Evolutionary conservation across 345 rosid genomes (phyloP).

Genomic region (Aurinia saxatilis): DNA sequence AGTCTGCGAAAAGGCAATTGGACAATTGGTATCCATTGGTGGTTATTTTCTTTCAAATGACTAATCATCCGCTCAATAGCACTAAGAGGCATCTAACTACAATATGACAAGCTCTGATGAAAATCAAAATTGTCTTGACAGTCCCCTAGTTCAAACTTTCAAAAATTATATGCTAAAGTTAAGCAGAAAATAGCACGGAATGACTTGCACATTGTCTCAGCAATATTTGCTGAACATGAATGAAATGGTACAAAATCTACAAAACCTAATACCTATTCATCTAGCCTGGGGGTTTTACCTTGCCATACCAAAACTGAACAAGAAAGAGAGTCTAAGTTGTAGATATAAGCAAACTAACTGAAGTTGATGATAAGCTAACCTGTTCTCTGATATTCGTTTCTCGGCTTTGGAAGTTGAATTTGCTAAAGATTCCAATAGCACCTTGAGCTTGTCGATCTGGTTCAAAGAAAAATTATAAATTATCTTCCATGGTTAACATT

Average conservation of each 20-base stretch:
- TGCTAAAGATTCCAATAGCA: constrained; percentile 81
- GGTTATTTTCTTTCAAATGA: background rate
- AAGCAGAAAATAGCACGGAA: background rate
- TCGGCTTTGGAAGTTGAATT: constrained; percentile 75
- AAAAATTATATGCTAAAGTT: background rate
- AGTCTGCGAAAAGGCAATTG: constrained; percentile 31
- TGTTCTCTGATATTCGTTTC: constrained; percentile 77
- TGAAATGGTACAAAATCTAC: constrained; percentile 2
- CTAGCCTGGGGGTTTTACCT: background rate
- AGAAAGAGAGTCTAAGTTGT: background rate
- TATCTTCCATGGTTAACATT: background rate
- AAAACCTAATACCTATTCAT: background rate
- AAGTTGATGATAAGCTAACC: constrained; percentile 31
- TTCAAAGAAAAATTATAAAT: constrained; percentile 16
- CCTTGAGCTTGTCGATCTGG: constrained; percentile 90
- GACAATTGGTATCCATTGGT: constrained; percentile 1
- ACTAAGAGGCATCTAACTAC: background rate
- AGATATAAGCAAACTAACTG: background rate
- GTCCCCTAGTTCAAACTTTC: background rate
- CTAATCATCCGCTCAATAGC: background rate
- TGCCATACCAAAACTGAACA: background rate
- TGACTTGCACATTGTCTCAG: background rate
- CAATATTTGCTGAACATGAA: background rate
- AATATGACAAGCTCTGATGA: constrained; percentile 1
- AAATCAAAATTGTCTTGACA: background rate